Base-by-base conservation (phyloP, 2,329 filamentous ascomycete genomes). In the Lasiodiplodia sp. region DNA sequence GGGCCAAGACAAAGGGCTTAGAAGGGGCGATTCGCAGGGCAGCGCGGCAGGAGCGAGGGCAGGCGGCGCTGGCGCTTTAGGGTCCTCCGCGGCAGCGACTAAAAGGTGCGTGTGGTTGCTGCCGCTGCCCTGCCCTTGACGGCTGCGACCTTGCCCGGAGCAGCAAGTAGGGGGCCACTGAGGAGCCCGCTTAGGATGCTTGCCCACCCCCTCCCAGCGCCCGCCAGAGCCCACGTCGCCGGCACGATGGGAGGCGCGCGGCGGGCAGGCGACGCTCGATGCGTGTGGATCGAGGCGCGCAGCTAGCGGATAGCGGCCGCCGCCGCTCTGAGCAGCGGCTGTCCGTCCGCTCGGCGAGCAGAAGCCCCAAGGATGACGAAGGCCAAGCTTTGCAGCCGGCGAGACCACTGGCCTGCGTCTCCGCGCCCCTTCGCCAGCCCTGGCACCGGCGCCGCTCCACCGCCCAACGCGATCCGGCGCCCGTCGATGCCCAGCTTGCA, bases 251-350 rank as follows among this genome's bases (percentile, higher is more conserved):
- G 38, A 60, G 58, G 40, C 58, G 57, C 21, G 56, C 57, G 57
- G 40, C 40, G 57, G 57, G 57, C 58, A 49, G 60, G 47, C 60
- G 60, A 64, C 37, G 40, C 60, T 64, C 47, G 60, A n/a, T 64
- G 60, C 63, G 63, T 56, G 63, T 56, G 63, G 63, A 66, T 66
- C 63, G 51, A 66, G 63, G 63, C 63, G 63, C 63, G 31, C 52
- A 31, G 49, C 63, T 66, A 66, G 51, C 31, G 60, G 44, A 64
- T 64, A 64, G 60, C 60, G 60, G 47, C 60, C 60, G 60, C 44
- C 34, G 47, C 44, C 34, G 47, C 60, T 47, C 60, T 23, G 25
- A 47, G n/a, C 60, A 64, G 23, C 21, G 23, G 28, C 60, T 34
- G 28, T 38, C 28, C 44, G 60, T 52, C 18, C 60, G 44, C 60